These are phyloP conservation scores for Steccherinum ochraceum DNA, from an alignment of 768 basidiomycete species.

Conservation along the genomic window DNA sequence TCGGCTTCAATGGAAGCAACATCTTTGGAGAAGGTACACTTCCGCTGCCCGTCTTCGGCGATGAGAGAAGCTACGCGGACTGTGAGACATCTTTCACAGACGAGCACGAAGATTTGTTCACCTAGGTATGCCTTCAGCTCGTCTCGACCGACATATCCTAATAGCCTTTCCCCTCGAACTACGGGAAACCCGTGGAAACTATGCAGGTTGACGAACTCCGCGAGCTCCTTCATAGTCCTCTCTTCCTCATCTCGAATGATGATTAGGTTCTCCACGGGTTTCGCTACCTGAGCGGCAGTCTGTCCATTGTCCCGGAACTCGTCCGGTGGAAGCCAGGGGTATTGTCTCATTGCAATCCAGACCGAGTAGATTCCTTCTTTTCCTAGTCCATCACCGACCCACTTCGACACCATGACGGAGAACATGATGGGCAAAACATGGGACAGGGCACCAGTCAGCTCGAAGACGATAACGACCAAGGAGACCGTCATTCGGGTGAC, in stretches of 20 bases:
- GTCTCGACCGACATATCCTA: conserved; percentile 59
- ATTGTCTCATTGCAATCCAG: conserved; percentile 67
- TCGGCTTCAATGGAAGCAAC: conserved; percentile 6
- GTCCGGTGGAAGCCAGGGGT: conserved; percentile 63
- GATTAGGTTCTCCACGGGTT: conserved; percentile 40
- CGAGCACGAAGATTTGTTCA: conserved; percentile 11
- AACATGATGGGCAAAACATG: conserved; percentile 84
- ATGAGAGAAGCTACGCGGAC: conserved; percentile 15
- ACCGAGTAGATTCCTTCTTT: conserved; percentile 65
- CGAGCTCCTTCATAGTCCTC: conserved; percentile 42
- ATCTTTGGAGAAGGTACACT: conserved; percentile 16
- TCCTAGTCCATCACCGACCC: conserved; percentile 67
- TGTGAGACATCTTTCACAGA: no score
- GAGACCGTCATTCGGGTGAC: conserved; percentile 79
- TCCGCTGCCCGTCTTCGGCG: conserved; percentile 14
- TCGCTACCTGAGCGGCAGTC: conserved; percentile 58
- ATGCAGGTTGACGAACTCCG: conserved; percentile 34
- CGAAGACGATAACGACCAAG: conserved; percentile 70
- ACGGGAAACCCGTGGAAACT: conserved; percentile 64
- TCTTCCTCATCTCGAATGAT: conserved; percentile 43
- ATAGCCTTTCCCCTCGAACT: conserved; percentile 39
- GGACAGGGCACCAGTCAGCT: conserved; percentile 75
- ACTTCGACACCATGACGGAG: conserved; percentile 70
- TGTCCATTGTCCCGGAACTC: conserved; percentile 63
- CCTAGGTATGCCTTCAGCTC: conserved; percentile 37